Evolutionary conservation across 208 protist species (phyloP).

Genomic region (Zelonia costaricensis): DNA sequence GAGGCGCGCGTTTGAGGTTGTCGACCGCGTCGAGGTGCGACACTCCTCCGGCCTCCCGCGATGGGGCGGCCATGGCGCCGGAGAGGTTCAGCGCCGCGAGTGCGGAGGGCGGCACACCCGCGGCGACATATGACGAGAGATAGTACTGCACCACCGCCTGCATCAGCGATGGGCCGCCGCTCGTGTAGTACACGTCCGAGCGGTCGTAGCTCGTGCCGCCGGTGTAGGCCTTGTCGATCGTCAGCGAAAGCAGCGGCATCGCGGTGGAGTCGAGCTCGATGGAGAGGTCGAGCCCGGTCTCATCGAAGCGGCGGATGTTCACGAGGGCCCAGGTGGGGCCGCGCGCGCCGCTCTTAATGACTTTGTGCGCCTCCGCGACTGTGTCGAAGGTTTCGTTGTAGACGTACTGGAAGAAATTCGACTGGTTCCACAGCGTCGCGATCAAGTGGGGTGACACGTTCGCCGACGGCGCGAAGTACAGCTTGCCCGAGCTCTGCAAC

Average conservation of each 20-base stretch:
- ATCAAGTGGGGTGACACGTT: conserved; percentile 33
- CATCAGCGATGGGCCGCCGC: conserved; percentile 65
- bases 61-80: no score
- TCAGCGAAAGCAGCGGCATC: conserved; percentile 5
- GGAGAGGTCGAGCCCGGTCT: conserved; percentile 21
- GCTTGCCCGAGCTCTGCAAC: conserved; percentile 24
- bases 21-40: no score
- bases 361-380: conserved; percentile 20
- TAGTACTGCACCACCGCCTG: conserved; percentile 55
- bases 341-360: conserved; percentile 2
- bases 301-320: conserved; percentile 25
- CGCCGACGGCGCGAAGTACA: conserved; percentile 40
- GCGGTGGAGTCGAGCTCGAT: conserved; percentile 34
- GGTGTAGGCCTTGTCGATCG: conserved; percentile 26
- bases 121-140: conserved; percentile 6
- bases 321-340: conserved; percentile 42
- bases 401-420: conserved; percentile 43
- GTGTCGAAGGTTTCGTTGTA: conserved; percentile 35
- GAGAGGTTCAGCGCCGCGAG: no score
- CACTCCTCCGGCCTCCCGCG: no score
- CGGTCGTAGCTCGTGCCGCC: conserved; percentile 35
- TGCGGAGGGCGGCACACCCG: background rate
- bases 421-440: conserved; percentile 18
- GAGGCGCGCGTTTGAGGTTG: no score
- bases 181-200: conserved; percentile 58